Evolutionary conservation across 805 yeast genomes (phyloP).

Genomic region (Kazachstania africana): DNA sequence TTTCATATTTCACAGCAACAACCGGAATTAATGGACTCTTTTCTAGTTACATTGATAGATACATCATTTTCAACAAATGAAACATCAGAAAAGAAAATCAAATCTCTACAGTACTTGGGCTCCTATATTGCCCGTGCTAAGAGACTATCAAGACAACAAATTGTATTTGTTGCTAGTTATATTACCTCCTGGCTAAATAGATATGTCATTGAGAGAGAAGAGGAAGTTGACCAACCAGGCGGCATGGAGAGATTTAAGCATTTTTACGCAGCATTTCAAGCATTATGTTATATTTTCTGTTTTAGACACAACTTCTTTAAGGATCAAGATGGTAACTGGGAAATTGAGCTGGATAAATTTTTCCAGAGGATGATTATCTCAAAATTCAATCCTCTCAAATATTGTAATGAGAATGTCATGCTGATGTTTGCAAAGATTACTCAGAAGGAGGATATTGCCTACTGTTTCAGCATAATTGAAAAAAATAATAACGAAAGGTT

Average conservation of each 20-base stretch:
- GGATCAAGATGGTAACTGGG: constrained; percentile 46
- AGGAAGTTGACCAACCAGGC: constrained; percentile 52
- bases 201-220: constrained; percentile 74
- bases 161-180: constrained; percentile 72
- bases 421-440: constrained; percentile 88
- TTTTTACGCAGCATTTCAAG: constrained; percentile 85
- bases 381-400: constrained; percentile 85
- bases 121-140: constrained; percentile 85
- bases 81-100: constrained; percentile 62
- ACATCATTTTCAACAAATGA: constrained; percentile 64
- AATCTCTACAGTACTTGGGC: constrained; percentile 84
- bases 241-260: constrained; percentile 89
- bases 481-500: constrained; percentile 53
- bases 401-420: constrained; percentile 88
- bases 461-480: constrained; percentile 87
- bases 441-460: constrained; percentile 78
- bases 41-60: constrained; percentile 69
- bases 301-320: constrained; percentile 62
- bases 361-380: constrained; percentile 79
- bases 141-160: constrained; percentile 55
- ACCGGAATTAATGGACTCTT: constrained; percentile 75
- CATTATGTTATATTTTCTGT: constrained; percentile 82
- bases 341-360: constrained; percentile 68
- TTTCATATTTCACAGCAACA: constrained; percentile 75
- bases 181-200: constrained; percentile 74